Base-by-base conservation (phyloP, 2,329 filamentous ascomycete genomes). In the Pestalotiopsis sp. region DNA sequence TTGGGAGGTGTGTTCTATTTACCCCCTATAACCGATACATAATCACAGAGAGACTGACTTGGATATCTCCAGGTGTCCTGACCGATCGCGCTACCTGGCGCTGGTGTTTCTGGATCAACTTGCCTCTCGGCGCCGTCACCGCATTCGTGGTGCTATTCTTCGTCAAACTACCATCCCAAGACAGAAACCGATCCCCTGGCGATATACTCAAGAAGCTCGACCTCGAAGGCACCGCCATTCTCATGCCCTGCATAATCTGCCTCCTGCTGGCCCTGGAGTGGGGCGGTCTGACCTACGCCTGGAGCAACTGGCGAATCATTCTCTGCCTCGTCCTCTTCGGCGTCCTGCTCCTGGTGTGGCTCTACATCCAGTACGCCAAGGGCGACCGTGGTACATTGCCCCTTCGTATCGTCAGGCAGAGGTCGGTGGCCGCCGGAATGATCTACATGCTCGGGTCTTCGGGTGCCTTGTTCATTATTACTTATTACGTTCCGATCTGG, bases 191-290 rank as follows among this genome's bases (percentile, higher is more conserved):
- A 20, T 17, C 12, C 27, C 12, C 27, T 4, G 20, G 63, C 13
- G 70, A 68, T 6, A 9, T 75, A 4, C 36, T 17, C 2, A 69
- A 17, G 23, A 45, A 68, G 4, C 36, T 74, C 1, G 70, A 74
- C 62, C 65, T 67, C n/a, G 20, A 20, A 31, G 64, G 64, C 11
- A 58, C 65, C 13, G 31, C 31, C 27, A 17, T 67, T 6, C 20
- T 61, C 4, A 49, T 60, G 45, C 65, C 39, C n/a, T 61, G 31
- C 27, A 61, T 61, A 9, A 49, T 61, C 36, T 23, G 31, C 4
- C 38, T 61, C 14, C 70, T 84, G 1, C 72, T 85, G 11, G 82
- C 83, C 7, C 73, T 85, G 13, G 80, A 83, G 67, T 83, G 80
- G 79, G 79, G 79, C 64, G 80, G 78, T 5, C 70, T 68, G 38